Conservation (phyloP, 2,329 filamentous ascomycete genomes). For the Botrytis aclada region DNA sequence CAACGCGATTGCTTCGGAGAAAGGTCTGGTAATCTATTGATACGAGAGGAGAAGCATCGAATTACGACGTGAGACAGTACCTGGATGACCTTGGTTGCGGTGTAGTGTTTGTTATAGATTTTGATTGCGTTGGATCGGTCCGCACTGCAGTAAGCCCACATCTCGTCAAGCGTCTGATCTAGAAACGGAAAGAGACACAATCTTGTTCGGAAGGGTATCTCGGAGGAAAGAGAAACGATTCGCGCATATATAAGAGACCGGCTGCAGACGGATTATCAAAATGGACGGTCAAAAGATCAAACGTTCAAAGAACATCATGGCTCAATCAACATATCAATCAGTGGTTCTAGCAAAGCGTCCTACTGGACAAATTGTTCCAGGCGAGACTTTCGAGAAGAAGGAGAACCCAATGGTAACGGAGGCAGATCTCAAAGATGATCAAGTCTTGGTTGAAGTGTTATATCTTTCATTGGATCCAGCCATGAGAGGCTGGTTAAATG, state of each 20-base stretch:
- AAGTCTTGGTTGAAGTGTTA: conserved; percentile 58
- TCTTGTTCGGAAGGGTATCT: neutral
- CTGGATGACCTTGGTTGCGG: conserved; percentile 1
- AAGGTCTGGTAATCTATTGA: neutral
- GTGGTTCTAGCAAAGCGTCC: conserved; percentile 65
- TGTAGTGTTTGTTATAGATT: neutral
- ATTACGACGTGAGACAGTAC: neutral
- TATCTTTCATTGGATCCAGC: conserved; percentile 71
- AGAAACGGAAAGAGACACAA: conserved; percentile 1
- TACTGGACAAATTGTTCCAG: conserved; percentile 56
- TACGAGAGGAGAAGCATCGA: neutral
- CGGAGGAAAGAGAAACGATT: conserved; percentile 7
- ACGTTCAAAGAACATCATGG: conserved; percentile 33
- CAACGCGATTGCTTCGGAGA: conserved; percentile 6
- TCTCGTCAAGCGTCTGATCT: neutral
- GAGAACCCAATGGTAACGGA: conserved; percentile 46
- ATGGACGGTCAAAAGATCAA: conserved; percentile 18
- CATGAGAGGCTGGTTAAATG: conserved; percentile 71
- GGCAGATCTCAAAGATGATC: conserved; percentile 56
- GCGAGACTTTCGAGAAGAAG: conserved; percentile 60
- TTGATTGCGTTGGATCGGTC: neutral
- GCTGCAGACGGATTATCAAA: neutral
- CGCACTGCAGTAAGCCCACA: neutral
- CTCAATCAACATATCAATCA: conserved; percentile 35
- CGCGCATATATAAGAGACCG: conserved; percentile 14